Percentiles rank a stretch among this genome's conserved stretches.
These are phyloP conservation scores for Agrocybe praecox DNA, from an alignment of 768 basidiomycete genomes.

Conservation along the genomic window DNA sequence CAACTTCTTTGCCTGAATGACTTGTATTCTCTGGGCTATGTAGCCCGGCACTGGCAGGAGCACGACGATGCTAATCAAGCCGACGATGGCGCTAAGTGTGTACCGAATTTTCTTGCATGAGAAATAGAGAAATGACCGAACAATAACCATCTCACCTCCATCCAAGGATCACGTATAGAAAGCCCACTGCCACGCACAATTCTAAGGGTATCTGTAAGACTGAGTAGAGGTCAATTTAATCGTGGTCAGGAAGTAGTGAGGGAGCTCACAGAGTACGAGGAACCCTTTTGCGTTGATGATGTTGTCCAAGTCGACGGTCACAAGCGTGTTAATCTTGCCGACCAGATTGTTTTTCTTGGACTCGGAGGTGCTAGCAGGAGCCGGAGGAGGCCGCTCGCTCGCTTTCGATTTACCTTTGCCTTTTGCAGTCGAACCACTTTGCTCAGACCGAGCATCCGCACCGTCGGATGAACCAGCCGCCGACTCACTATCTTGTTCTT, in stretches of 20 bases:
- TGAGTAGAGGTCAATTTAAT: conserved; percentile 12
- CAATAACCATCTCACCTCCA: conserved; percentile 34
- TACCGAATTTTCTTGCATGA: not conserved
- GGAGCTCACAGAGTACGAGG: conserved; percentile 25
- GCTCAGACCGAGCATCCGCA: conserved; percentile 40
- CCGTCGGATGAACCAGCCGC: not conserved
- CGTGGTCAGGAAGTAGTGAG: not conserved
- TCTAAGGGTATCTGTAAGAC: conserved; percentile 41
- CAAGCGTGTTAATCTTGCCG: conserved; percentile 77
- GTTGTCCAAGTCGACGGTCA: conserved; percentile 59
- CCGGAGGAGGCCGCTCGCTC: not conserved
- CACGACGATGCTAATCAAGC: conserved; percentile 52
- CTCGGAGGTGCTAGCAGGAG: not conserved
- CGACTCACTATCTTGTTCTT: too few species aligned
- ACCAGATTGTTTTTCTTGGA: conserved; percentile 49
- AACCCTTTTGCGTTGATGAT: conserved; percentile 39
- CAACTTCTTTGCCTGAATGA: conserved; percentile 47
- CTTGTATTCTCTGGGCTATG: conserved; percentile 44
- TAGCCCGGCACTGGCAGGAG: conserved; percentile 63
- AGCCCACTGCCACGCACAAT: conserved; percentile 36
- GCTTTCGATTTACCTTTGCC: conserved; percentile 22
- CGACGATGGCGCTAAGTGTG: conserved; percentile 24
- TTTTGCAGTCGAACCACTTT: conserved; percentile 20
- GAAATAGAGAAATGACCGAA: not conserved
- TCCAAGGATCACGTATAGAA: conserved; percentile 44